These are phyloP conservation scores for Santalum album DNA, from an alignment of 164 flowering plant species.

Conservation along the genomic window DNA sequence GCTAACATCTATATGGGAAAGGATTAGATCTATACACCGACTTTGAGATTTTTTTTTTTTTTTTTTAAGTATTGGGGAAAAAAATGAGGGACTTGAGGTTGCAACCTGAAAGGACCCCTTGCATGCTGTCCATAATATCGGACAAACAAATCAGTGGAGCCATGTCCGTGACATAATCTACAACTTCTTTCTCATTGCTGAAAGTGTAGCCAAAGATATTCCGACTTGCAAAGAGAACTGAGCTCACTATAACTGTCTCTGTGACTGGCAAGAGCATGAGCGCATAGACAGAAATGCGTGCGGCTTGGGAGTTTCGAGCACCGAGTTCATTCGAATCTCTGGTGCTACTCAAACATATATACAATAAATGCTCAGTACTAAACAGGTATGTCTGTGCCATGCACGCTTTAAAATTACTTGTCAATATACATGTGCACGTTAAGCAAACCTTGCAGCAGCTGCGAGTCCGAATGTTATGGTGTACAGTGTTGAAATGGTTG, in stretches of 20 bases:
- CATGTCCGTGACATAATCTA: constrained; percentile 58
- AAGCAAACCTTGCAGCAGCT: constrained; percentile 58
- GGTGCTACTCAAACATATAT: constrained; percentile 35
- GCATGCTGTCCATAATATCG: constrained; percentile 50
- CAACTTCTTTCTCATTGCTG: constrained; percentile 76
- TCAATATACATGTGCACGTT: background rate
- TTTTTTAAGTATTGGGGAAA: too few relatives aligned
- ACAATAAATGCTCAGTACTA: background rate
- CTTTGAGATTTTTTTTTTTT: too few relatives aligned
- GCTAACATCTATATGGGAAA: too few relatives aligned
- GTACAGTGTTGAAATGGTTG: constrained; percentile 51
- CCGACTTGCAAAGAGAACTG: constrained; percentile 40
- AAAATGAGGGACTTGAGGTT: too few relatives aligned
- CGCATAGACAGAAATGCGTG: constrained; percentile 42
- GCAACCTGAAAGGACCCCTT: constrained; percentile 76
- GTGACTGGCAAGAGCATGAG: constrained; percentile 31
- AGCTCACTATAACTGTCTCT: constrained; percentile 35
- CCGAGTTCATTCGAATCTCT: constrained; percentile 88
- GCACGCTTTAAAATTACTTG: too few relatives aligned
- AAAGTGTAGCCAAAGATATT: constrained; percentile 52
- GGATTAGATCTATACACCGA: too few relatives aligned
- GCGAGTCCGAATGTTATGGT: constrained; percentile 66
- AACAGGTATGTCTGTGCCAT: too few relatives aligned
- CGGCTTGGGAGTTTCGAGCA: constrained; percentile 62
- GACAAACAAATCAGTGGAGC: constrained; percentile 61